Conservation (phyloP, 73 alveolate species). For the Uronychia binucleata region DNA sequence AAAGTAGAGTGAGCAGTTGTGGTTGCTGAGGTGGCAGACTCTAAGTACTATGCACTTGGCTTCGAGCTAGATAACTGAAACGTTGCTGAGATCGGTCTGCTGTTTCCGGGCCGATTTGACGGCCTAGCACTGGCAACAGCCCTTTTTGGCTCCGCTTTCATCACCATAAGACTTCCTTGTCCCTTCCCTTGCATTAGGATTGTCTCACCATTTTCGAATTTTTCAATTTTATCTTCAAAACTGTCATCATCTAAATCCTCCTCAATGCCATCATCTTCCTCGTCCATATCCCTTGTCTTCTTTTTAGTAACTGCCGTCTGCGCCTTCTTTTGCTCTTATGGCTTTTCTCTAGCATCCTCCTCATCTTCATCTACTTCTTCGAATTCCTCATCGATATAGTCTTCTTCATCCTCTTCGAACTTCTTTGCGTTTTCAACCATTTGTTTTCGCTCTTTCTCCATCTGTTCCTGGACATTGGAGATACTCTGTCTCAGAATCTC, state of each 20-base stretch:
- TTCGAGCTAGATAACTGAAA: constrained; percentile 20
- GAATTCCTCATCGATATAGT: constrained; percentile 31
- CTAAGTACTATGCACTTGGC: background rate
- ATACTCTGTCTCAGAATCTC: constrained; percentile 18
- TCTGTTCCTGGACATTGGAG: constrained; percentile 17
- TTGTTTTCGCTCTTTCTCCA: constrained; percentile 29
- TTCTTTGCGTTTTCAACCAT: constrained; percentile 1
- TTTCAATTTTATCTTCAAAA: constrained; percentile 46
- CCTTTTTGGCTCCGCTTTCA: constrained; percentile 7
- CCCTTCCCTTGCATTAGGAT: too few relatives aligned
- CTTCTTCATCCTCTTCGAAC: constrained; percentile 45
- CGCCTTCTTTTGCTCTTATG: background rate
- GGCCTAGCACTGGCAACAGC: constrained; percentile 9
- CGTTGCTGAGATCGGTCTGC: constrained; percentile 57
- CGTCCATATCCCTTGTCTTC: background rate
- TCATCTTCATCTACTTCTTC: constrained; percentile 31
- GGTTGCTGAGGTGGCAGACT: background rate
- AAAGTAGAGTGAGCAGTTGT: constrained; percentile 1
- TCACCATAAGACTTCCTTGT: background rate
- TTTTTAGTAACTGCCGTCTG: background rate
- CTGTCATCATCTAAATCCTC: constrained; percentile 21
- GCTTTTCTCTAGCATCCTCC: constrained; percentile 23
- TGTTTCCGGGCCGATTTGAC: constrained; percentile 5
- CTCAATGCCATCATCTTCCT: background rate
- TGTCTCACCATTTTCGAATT: constrained; percentile 33